A percentile compares a stretch with the other conserved stretches of the same genome.
Evolutionary conservation across 805 yeast genomes (phyloP).

Genomic region (Wickerhamomyces bovis): DNA sequence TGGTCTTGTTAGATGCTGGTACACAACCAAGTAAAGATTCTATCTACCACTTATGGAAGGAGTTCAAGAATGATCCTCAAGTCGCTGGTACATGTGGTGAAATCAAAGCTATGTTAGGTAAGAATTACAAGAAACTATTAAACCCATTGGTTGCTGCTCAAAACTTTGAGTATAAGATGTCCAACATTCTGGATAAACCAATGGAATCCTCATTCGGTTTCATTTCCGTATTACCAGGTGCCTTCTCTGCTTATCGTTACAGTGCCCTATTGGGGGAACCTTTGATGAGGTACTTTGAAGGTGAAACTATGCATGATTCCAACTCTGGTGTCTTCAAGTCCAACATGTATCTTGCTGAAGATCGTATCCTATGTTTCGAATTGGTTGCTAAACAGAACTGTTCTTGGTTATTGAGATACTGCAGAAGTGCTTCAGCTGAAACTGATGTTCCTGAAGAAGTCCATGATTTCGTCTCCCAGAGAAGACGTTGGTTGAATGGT

Average conservation of each 20-base stretch:
- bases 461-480: constrained; percentile 82
- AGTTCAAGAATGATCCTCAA: constrained; percentile 64
- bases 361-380: constrained; percentile 91
- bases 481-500: constrained; percentile 96
- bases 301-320: constrained; percentile 68
- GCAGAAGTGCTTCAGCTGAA: constrained; percentile 82
- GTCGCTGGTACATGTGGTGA: constrained; percentile 99
- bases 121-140: constrained; percentile 42
- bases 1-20: constrained; percentile 88
- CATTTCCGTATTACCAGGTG: constrained; percentile 93
- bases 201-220: constrained; percentile 94
- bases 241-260: constrained; percentile 90
- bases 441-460: constrained; percentile 92
- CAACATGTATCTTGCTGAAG: constrained; percentile 97
- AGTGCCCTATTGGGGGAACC: constrained; percentile 74
- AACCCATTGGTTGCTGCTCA: constrained; percentile 96
- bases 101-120: constrained; percentile 80
- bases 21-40: constrained; percentile 85
- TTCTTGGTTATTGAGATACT: constrained; percentile 78
- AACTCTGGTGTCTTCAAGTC: constrained; percentile 83
- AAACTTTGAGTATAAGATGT: constrained; percentile 93
- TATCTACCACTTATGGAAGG: constrained; percentile 83
- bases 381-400: constrained; percentile 76
- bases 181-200: constrained; percentile 92
- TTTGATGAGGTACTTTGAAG: constrained; percentile 82